phyloP scores from a whole-genome alignment of 306 rosid genomes.

The Chamaecrista fasciculata region DNA sequence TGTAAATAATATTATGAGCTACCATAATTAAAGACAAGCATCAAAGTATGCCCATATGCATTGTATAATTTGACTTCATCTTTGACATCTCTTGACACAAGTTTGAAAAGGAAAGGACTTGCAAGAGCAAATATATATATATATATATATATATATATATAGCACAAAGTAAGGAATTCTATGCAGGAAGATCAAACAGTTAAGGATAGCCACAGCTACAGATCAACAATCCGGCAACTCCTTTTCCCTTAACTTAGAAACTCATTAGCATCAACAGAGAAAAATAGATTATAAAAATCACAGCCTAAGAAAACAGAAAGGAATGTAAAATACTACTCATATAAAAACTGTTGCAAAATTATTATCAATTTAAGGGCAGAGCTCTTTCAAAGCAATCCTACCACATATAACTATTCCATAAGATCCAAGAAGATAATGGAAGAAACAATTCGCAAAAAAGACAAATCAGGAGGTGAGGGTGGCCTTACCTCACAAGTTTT shows the following conservation, averaged over 20 bases:
- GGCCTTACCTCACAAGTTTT: background rate
- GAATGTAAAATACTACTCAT: background rate
- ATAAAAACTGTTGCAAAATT: conserved; percentile 12
- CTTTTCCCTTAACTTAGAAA: conserved; percentile 3
- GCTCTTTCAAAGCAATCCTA: background rate
- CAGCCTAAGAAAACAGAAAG: background rate
- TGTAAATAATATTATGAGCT: conserved; percentile 21
- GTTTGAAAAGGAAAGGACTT: background rate
- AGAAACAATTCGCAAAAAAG: background rate
- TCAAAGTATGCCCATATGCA: background rate
- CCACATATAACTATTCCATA: background rate
- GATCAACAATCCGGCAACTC: background rate
- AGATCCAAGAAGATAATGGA: conserved; percentile 4
- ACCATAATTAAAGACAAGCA: background rate
- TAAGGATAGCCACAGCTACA: conserved; percentile 5
- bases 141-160: background rate
- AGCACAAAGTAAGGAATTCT: background rate
- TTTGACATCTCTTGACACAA: background rate
- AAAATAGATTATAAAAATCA: background rate
- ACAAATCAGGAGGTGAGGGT: background rate
- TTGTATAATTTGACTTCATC: conserved; percentile 16
- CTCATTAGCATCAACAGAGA: conserved; percentile 1
- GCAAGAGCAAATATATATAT: background rate
- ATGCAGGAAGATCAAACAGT: background rate
- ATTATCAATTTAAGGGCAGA: background rate